Evolutionary conservation across 495 filamentous ascomycete species (phyloP).

Genomic region (Chaetomium fimeti): DNA sequence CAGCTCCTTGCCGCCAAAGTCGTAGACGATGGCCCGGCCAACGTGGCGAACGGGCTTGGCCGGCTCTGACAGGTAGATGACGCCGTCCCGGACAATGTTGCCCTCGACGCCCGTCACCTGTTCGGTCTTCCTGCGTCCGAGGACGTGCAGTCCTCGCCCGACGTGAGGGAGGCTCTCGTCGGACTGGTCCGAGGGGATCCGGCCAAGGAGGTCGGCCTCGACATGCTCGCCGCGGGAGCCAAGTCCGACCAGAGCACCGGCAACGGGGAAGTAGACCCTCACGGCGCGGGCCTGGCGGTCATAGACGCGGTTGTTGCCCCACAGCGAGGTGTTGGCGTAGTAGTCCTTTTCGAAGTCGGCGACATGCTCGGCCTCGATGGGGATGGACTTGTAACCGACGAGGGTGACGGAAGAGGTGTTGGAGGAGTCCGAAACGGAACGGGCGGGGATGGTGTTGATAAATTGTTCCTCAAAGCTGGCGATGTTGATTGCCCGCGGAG

Average conservation of each 20-base stretch:
- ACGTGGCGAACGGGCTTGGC: background rate
- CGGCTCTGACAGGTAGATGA: constrained; percentile 1
- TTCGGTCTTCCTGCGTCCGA: background rate
- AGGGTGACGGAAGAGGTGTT: background rate
- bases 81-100: background rate
- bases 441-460: background rate
- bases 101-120: background rate
- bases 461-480: background rate
- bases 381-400: background rate
- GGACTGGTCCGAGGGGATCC: background rate
- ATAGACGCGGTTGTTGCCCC: background rate
- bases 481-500: background rate
- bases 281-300: background rate
- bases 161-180: background rate
- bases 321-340: background rate
- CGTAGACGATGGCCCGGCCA: background rate
- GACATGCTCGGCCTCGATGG: background rate
- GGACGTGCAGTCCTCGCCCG: background rate
- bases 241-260: background rate
- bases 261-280: constrained; percentile 5
- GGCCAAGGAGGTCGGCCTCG: background rate
- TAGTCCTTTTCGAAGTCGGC: background rate
- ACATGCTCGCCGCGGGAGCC: background rate
- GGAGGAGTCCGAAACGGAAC: background rate
- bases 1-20: constrained; percentile 1